A percentile compares a stretch with the other conserved stretches of the same genome.
Conservation (phyloP, 2,329 filamentous ascomycete species). For the Cadophora sp. region DNA sequence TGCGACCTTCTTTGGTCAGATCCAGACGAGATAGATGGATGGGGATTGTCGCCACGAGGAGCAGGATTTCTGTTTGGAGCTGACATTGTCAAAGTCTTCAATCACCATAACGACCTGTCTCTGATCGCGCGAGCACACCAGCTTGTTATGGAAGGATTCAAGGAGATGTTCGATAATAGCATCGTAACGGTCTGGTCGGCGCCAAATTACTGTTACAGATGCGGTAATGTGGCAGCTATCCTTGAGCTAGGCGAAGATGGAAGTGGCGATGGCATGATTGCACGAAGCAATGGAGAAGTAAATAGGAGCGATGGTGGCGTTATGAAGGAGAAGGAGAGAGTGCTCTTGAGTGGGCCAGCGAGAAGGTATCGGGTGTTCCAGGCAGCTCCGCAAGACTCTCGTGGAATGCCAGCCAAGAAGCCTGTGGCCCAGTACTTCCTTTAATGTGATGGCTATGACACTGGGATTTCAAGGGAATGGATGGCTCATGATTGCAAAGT, state of each 20-base stretch:
- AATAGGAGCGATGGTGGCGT: conserved; percentile 61
- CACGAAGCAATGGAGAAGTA: conserved; percentile 51
- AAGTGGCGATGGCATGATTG: conserved; percentile 64
- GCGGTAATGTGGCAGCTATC: conserved; percentile 94
- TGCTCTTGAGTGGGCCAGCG: conserved; percentile 74
- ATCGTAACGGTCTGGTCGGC: conserved; percentile 99
- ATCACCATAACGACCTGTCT: conserved; percentile 89
- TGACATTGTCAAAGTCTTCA: conserved; percentile 96
- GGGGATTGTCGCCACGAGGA: conserved; percentile 91
- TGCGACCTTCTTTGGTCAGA: conserved; percentile 98
- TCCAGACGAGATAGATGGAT: conserved; percentile 95
- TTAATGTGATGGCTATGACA: conserved; percentile 14
- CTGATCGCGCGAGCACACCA: conserved; percentile 95
- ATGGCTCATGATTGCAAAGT: conserved; percentile 6
- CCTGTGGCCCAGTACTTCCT: conserved; percentile 97
- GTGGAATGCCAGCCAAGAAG: conserved; percentile 99
- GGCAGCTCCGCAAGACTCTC: conserved; percentile 91
- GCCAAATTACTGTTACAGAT: conserved; percentile 92
- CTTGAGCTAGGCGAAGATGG: conserved; percentile 90
- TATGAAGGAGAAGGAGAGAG: conserved; percentile 58
- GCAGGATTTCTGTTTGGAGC: conserved; percentile 95
- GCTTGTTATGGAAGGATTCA: conserved; percentile 99
- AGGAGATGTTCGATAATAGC: conserved; percentile 96
- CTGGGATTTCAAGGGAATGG: background rate
- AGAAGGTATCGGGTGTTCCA: conserved; percentile 95